These are phyloP conservation scores for Nakaseomyces sp. DNA, from an alignment of 1,139 yeast genomes.

Conservation along the genomic window DNA sequence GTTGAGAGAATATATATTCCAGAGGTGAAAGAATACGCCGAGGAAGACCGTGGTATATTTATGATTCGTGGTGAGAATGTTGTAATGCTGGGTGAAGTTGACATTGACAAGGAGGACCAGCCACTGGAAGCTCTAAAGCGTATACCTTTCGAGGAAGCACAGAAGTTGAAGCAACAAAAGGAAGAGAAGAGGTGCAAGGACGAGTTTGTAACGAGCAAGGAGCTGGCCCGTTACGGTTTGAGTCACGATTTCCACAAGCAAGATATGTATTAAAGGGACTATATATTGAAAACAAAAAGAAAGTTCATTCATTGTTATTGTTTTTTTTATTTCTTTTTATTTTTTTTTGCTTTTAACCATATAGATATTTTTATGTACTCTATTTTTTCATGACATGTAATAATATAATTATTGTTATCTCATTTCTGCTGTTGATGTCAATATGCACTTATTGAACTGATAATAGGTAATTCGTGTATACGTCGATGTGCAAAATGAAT, in stretches of 20 bases:
- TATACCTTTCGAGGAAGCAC: constrained; percentile 56
- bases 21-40: constrained; percentile 52
- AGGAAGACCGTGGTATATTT: constrained; percentile 66
- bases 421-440: not conserved
- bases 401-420: not conserved
- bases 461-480: too few relatives aligned
- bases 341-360: not conserved
- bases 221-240: constrained; percentile 44
- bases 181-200: constrained; percentile 33
- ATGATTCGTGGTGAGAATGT: constrained; percentile 96
- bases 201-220: constrained; percentile 43
- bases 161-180: constrained; percentile 37
- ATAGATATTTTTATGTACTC: not conserved
- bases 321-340: not conserved
- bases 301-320: too few relatives aligned
- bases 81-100: constrained; percentile 91
- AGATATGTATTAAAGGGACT: constrained; percentile 39
- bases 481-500: too few relatives aligned
- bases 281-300: not conserved
- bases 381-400: constrained; percentile 2
- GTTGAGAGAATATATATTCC: constrained; percentile 71
- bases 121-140: constrained; percentile 50
- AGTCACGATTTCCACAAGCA: constrained; percentile 47
- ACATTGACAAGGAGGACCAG: constrained; percentile 76
- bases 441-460: too few relatives aligned